These are phyloP conservation scores for Dichomitus squalens DNA, from an alignment of 1,284 basidiomycete species.

Conservation along the genomic window DNA sequence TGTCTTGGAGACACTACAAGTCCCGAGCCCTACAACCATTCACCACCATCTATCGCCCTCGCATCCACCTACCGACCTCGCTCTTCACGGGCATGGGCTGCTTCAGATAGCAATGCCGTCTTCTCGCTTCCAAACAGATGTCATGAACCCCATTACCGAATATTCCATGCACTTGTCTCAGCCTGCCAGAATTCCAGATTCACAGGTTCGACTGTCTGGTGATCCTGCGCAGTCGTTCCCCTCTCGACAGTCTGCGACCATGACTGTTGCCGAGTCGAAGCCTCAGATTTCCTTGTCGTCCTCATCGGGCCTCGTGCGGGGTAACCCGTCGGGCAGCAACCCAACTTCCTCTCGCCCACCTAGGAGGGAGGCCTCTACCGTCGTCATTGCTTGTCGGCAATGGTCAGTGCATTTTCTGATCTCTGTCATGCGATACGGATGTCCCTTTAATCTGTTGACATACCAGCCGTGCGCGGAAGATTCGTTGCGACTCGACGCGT, in stretches of 20 bases:
- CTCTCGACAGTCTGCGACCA: slow-evolving; percentile 26
- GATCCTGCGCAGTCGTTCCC: slow-evolving; percentile 26
- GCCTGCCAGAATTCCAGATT: slow-evolving; percentile 29
- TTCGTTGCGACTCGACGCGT: slow-evolving; percentile 79
- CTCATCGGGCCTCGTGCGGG: slow-evolving; percentile 19
- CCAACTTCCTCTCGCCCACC: slow-evolving; percentile 34
- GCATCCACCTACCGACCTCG: slow-evolving; percentile 24
- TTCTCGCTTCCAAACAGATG: slow-evolving; percentile 27
- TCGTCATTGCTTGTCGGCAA: slow-evolving; percentile 54
- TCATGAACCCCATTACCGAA: slow-evolving; percentile 29
- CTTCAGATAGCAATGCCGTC: slow-evolving; percentile 29
- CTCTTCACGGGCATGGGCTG: slow-evolving; percentile 31
- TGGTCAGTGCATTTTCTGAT: slow-evolving; percentile 32
- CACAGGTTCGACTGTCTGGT: slow-evolving; percentile 28
- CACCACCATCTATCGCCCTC: slow-evolving; percentile 28
- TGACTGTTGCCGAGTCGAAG: slow-evolving; percentile 28
- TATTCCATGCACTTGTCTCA: slow-evolving; percentile 35
- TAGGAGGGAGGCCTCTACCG: slow-evolving; percentile 62
- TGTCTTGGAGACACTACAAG: slow-evolving; percentile 34
- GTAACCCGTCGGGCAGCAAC: slow-evolving; percentile 28
- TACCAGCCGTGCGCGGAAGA: slow-evolving; percentile 74
- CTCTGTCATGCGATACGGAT: slow-evolving; percentile 6
- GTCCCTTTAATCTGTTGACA: slow-evolving; percentile 35
- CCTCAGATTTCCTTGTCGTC: slow-evolving; percentile 26
- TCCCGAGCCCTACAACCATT: slow-evolving; percentile 29